Evolutionary conservation across 257 asterid species (phyloP).

Genomic region (Gentiana macrophylla): DNA sequence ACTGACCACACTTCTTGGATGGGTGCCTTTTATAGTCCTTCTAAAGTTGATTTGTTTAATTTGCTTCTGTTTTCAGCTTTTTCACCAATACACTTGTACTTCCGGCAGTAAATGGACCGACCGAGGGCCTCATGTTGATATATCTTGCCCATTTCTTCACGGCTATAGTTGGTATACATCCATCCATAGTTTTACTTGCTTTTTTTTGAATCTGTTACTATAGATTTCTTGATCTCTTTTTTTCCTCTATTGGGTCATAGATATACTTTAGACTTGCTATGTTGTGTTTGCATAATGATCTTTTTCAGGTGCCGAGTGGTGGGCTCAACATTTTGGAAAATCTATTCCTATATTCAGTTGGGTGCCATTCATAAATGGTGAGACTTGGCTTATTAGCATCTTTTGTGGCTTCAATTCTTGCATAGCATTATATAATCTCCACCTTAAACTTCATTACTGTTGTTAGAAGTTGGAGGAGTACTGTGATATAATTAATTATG

Average conservation of each 20-base stretch:
- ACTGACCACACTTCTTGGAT: too few species aligned
- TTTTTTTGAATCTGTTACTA: background rate
- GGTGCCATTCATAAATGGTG: constrained; percentile 76
- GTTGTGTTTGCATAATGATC: constrained; percentile 6
- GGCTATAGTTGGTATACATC: constrained; percentile 51
- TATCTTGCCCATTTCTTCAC: constrained; percentile 63
- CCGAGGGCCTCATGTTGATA: constrained; percentile 88
- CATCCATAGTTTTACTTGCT: constrained; percentile 11
- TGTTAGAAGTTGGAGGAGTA: background rate
- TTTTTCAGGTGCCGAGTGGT: constrained; percentile 86
- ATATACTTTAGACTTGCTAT: background rate
- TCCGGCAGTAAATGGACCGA: constrained; percentile 90
- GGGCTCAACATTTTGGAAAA: constrained; percentile 73
- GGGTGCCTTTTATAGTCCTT: background rate
- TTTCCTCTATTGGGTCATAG: background rate
- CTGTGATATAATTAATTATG: background rate
- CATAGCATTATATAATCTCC: background rate
- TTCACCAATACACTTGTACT: constrained; percentile 90
- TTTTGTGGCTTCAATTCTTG: background rate
- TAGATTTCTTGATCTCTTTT: background rate
- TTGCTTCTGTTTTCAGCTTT: constrained; percentile 43
- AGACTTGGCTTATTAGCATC: constrained; percentile 14
- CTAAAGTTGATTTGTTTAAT: background rate
- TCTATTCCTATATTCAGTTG: constrained; percentile 66
- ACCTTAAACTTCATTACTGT: background rate